These are phyloP conservation scores for Lyophyllum atratum DNA, from an alignment of 768 basidiomycete genomes.

Conservation along the genomic window DNA sequence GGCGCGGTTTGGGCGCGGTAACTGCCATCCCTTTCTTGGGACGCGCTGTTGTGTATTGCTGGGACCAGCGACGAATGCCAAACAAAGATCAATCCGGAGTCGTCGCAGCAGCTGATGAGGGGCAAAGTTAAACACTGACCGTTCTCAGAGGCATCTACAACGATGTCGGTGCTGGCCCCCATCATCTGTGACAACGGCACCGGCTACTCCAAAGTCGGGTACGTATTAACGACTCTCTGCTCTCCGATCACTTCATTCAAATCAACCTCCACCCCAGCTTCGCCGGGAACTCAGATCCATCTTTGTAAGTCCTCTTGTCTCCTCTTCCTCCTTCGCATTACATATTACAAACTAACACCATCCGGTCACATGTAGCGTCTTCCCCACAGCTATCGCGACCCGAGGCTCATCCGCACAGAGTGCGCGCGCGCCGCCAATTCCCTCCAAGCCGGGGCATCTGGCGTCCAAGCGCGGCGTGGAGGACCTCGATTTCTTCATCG, in stretches of 20 bases:
- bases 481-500: conserved; percentile 99
- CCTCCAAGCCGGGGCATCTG: conserved; percentile 85
- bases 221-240: conserved; percentile 25
- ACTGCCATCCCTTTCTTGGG: not conserved
- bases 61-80: not conserved
- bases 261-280: conserved; percentile 54
- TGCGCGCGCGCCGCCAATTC: conserved; percentile 67
- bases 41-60: not conserved
- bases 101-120: not conserved
- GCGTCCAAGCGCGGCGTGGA: conserved; percentile 97
- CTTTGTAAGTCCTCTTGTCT: conserved; percentile 66
- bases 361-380: conserved; percentile 58
- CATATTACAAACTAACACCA: not conserved
- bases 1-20: too few relatives aligned
- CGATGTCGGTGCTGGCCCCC: conserved; percentile 86
- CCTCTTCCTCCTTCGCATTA: not conserved
- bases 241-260: not conserved
- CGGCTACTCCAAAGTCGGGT: conserved; percentile 98
- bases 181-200: conserved; percentile 99
- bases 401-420: conserved; percentile 67
- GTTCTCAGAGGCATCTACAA: not conserved
- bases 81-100: not conserved
- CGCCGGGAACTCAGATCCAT: conserved; percentile 98
- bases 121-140: not conserved
- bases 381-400: conserved; percentile 96